Evolutionary conservation across 164 flowering plant species (phyloP).

Genomic region (Vitis riparia): DNA sequence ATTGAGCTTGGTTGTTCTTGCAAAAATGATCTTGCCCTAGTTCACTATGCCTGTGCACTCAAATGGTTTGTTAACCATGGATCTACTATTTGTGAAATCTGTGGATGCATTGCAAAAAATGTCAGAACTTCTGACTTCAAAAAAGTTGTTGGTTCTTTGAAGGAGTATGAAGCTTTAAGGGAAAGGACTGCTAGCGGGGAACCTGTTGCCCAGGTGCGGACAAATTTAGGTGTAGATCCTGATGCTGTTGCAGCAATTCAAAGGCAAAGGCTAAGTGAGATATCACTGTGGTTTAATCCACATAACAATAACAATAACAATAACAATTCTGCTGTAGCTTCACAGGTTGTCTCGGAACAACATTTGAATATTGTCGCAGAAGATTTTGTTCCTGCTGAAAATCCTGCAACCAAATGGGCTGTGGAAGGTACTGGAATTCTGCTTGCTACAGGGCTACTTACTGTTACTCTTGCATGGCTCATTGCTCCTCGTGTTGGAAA

Average conservation of each 20-base stretch:
- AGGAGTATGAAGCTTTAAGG: constrained; percentile 77
- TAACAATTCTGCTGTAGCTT: constrained; percentile 30
- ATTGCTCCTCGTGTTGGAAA: constrained; percentile 97
- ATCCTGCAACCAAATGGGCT: constrained; percentile 89
- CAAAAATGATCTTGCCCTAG: constrained; percentile 83
- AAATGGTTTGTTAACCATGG: constrained; percentile 96
- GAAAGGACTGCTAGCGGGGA: constrained; percentile 78
- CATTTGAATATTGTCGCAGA: constrained; percentile 38
- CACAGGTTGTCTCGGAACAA: constrained; percentile 58
- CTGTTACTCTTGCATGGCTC: constrained; percentile 94
- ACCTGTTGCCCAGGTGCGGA: constrained; percentile 40
- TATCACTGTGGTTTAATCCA: constrained; percentile 83
- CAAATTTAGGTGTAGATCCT: constrained; percentile 65
- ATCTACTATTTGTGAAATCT: constrained; percentile 91
- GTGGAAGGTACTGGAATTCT: constrained; percentile 91
- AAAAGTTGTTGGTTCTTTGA: constrained; percentile 65
- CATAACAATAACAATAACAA: constrained; percentile 23
- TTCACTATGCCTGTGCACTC: constrained; percentile 92
- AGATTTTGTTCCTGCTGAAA: constrained; percentile 48
- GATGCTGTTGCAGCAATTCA: constrained; percentile 92
- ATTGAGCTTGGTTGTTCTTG: constrained; percentile 90
- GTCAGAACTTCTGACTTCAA: constrained; percentile 62
- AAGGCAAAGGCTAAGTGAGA: constrained; percentile 88
- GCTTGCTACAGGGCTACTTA: constrained; percentile 92
- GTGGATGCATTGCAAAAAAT: constrained; percentile 71